Conservation (phyloP, 176 grass and related monocot species). For the Ensete glaucum region DNA sequence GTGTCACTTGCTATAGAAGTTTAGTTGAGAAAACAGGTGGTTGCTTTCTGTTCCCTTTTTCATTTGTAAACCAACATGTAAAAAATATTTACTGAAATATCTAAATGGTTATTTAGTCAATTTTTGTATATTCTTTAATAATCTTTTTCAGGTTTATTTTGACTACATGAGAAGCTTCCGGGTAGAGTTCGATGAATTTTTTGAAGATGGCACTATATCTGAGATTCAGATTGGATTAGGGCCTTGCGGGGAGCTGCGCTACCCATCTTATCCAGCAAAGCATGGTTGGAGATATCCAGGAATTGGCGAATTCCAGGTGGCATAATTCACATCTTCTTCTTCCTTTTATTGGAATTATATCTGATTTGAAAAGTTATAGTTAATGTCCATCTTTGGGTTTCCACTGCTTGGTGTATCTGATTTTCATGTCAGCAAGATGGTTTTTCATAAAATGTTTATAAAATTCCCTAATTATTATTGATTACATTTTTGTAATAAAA, state of each 20-base stretch:
- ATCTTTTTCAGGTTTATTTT: constrained; percentile 74
- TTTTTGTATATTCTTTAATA: neutral
- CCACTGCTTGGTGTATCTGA: neutral
- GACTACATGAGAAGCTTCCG: constrained; percentile 96
- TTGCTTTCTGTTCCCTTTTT: neutral
- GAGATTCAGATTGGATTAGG: constrained; percentile 87
- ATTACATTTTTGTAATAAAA: neutral
- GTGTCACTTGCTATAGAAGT: neutral
- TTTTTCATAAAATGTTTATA: too few species aligned
- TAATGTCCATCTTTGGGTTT: neutral
- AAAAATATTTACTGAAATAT: neutral
- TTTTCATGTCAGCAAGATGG: neutral
- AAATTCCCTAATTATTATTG: neutral
- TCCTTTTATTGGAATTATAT: neutral
- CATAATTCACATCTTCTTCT: neutral
- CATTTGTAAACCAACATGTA: neutral
- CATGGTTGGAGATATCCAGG: constrained; percentile 87
- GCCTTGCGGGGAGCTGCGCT: constrained; percentile 81
- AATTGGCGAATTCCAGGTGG: constrained; percentile 90
- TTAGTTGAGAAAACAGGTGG: neutral
- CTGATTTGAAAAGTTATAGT: neutral
- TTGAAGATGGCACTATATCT: constrained; percentile 67
- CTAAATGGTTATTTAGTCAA: neutral
- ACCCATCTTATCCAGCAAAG: constrained; percentile 79
- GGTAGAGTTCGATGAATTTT: constrained; percentile 73